Evolutionary conservation across 305 asterid species (phyloP), one percentile per base, ranked within the genome.

Genomic region (Solanum hybrid): DNA sequence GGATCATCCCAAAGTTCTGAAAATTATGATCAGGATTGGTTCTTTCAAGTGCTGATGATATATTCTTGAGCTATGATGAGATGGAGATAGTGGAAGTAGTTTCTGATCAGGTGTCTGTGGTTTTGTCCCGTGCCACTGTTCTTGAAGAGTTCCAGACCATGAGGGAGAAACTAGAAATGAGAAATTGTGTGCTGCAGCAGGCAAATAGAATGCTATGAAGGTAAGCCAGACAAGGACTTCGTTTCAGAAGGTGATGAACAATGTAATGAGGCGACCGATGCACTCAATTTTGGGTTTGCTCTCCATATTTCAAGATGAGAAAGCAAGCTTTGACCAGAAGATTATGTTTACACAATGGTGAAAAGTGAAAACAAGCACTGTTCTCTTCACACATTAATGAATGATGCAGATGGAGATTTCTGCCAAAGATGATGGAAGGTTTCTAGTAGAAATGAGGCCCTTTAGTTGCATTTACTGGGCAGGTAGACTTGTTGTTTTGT

Each of bases 41-140:
- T 79, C 93, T 92, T 79, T 90, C 71, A 24, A 88, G 91, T 89
- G 92, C 51, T 80, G 87, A 79, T 64, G 90, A 85, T 24, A 40
- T 78, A 40, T 88, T 29, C 83, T 92, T 93, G 93, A 82, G 91
- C 89, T 33, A 91, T 77, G 88, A 76, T 84, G 93, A 90, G 90
- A 87, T 92, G 92, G 93, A 89, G 87, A 93, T 93, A 89, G 94
- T 92, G 73, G 93, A 92, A 92, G 94, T 92, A 34, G 94, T 92
- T 64, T 92, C 93, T 90, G 94, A 93, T 90, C 93, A 93, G 88
- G 93, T 92, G 89, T 92, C 93, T 14, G 92, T 90, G 83, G 93
- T 92, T 76, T 86, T 93, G 28, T 93, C 93, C 71, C 92, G 86
- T 90, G 94, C 94, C 83, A 89, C 92, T 61, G 93, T 91, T 88